Percentiles rank a stretch among this genome's conserved stretches.
Conservation (phyloP, 1,284 basidiomycete genomes). For the Microbotryomycetes sp. region DNA sequence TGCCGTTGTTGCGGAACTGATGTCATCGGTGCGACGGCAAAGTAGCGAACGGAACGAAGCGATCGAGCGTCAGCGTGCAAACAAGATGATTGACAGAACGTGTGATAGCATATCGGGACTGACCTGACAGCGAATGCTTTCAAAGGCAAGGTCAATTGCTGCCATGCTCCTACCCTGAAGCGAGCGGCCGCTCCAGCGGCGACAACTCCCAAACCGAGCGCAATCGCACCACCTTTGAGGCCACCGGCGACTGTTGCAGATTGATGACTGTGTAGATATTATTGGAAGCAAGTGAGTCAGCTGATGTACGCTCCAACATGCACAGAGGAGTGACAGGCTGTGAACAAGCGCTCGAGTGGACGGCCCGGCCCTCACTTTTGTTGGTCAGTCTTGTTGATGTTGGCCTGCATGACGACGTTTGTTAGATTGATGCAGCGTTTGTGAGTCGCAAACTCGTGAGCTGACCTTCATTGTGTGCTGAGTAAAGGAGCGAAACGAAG, state of each 20-base stretch:
- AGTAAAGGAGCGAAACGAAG: too few species aligned
- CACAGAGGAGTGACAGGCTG: too few species aligned
- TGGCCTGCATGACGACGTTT: background rate
- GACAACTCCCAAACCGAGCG: conserved; percentile 9
- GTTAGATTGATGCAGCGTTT: too few species aligned
- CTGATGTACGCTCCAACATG: too few species aligned
- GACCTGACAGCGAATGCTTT: conserved; percentile 31
- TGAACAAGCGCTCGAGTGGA: too few species aligned
- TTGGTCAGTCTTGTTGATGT: background rate
- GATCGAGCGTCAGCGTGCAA: background rate
- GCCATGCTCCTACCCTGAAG: conserved; percentile 14
- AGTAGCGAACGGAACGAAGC: background rate
- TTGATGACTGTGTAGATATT: conserved; percentile 12
- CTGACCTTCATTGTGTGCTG: too few species aligned
- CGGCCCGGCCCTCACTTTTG: background rate
- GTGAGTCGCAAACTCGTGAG: too few species aligned
- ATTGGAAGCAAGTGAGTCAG: too few species aligned
- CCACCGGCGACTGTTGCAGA: conserved; percentile 18
- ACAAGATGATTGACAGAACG: background rate
- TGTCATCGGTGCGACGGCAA: rapidly evolving
- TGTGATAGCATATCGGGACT: background rate
- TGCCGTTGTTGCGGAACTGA: conserved; percentile 22
- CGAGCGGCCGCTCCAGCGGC: conserved; percentile 21
- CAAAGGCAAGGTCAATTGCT: conserved; percentile 23
- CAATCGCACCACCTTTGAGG: conserved; percentile 9